Base-by-base conservation (phyloP, 2,329 filamentous ascomycete genomes). In the Exophiala calicioides region DNA sequence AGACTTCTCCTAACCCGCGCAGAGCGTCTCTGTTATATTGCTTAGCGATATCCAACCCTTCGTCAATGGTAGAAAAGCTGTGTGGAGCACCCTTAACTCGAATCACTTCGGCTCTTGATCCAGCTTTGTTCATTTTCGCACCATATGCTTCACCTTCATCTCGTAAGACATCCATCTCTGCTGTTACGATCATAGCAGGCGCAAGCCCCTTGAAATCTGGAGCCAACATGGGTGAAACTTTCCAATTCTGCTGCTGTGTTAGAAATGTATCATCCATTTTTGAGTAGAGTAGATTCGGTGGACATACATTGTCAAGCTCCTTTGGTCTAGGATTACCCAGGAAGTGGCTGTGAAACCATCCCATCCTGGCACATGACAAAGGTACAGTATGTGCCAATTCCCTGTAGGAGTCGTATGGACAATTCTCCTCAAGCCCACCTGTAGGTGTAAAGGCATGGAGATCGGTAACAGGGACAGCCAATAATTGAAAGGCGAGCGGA, bases 201-300 rank as follows among this genome's bases (percentile, higher is more conserved):
- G 68, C 68, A 23, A 71, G 48, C 33, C 61, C 56, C 8, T 55
- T 39, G 29, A 70, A 68, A 36, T 61, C 61, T 2, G 63, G 58
- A 3, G 67, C 62, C 12, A 65, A 52, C n/a, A 71, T 69, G 3
- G 68, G 68, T 3, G 67, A 69, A 32, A 70, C 68, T 41, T 65
- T 69, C 68, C 68, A 70, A 47, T 70, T 65, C 65, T 68, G 35
- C n/a, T n/a, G n/a, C n/a, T n/a, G n/a, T n/a, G n/a, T n/a, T n/a
- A n/a, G n/a, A n/a, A n/a, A n/a, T n/a, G n/a, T n/a, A n/a, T n/a
- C n/a, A n/a, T n/a, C n/a, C n/a, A n/a, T n/a, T n/a, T n/a, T n/a
- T n/a, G n/a, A n/a, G n/a, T n/a, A n/a, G n/a, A n/a, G n/a, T n/a
- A n/a, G n/a, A n/a, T n/a, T n/a, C n/a, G n/a, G n/a, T n/a, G 3